Evolutionary conservation across 2,329 filamentous ascomycete species (phyloP).

Genomic region (Plectosphaerella sp.): DNA sequence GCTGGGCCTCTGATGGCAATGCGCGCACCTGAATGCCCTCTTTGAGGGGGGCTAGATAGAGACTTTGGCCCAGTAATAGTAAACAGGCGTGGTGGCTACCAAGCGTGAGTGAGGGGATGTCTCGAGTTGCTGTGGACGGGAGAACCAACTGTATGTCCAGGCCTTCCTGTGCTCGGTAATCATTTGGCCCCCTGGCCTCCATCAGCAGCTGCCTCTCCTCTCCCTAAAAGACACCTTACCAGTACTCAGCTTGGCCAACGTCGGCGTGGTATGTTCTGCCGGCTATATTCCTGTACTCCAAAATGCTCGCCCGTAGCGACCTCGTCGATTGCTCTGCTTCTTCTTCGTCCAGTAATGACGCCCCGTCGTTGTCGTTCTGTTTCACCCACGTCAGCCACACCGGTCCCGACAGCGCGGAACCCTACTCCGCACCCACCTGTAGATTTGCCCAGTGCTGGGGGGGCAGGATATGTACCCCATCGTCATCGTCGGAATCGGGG

Average conservation of each 20-base stretch:
- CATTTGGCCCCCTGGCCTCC: background rate
- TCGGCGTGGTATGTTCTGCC: conserved; percentile 32
- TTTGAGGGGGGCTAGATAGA: background rate
- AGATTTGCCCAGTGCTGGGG: too few relatives aligned
- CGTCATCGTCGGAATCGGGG: too few relatives aligned
- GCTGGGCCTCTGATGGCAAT: too few relatives aligned
- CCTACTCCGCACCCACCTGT: too few relatives aligned
- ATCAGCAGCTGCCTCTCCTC: background rate
- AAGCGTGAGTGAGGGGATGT: background rate
- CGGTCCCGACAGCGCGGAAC: too few relatives aligned
- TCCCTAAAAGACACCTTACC: background rate
- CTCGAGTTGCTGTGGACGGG: too few relatives aligned
- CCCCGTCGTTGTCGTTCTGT: too few relatives aligned
- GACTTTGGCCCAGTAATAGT: background rate
- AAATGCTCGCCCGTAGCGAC: conserved; percentile 29
- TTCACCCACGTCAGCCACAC: too few relatives aligned
- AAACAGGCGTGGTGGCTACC: background rate
- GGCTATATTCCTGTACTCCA: conserved; percentile 29
- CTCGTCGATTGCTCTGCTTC: conserved; percentile 14
- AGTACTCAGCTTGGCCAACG: background rate
- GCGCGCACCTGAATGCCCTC: background rate
- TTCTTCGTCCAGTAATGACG: too few relatives aligned
- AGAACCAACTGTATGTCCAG: background rate
- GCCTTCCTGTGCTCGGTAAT: background rate
- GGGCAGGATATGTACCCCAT: too few relatives aligned